A percentile compares a stretch with the other conserved stretches of the same genome.
Conservation (phyloP, 495 filamentous ascomycete genomes). For the Sabuloglossum arenarium region DNA sequence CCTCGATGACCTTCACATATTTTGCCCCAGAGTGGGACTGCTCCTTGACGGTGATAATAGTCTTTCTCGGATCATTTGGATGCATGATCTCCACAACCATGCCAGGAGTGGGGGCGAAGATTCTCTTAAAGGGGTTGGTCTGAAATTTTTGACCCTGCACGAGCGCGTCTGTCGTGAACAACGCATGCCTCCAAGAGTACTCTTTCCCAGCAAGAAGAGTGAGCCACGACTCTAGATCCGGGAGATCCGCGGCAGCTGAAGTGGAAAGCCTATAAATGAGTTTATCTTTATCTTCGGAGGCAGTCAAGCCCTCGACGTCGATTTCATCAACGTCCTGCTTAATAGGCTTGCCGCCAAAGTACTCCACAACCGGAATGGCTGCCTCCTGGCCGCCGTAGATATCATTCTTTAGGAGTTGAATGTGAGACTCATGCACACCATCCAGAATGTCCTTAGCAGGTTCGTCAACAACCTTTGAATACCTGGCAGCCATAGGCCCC, state of each 20-base stretch:
- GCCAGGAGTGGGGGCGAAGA: constrained; percentile 67
- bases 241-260: constrained; percentile 45
- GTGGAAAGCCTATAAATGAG: constrained; percentile 60
- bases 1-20: constrained; percentile 67
- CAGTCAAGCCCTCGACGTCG: constrained; percentile 63
- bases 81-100: constrained; percentile 73
- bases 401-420: constrained; percentile 54
- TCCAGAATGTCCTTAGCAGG: constrained; percentile 87
- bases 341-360: constrained; percentile 73
- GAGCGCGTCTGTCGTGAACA: constrained; percentile 89
- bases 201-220: constrained; percentile 65
- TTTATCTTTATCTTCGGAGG: constrained; percentile 53
- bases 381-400: constrained; percentile 53
- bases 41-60: constrained; percentile 59
- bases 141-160: constrained; percentile 93
- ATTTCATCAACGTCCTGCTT: constrained; percentile 26
- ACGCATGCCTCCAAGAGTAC: constrained; percentile 84
- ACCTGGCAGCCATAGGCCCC: constrained; percentile 81
- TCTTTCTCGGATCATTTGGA: constrained; percentile 58
- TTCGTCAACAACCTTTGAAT: constrained; percentile 74
- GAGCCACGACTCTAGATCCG: constrained; percentile 66
- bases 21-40: constrained; percentile 35
- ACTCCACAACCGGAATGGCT: constrained; percentile 69
- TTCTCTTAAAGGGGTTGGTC: constrained; percentile 81
- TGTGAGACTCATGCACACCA: constrained; percentile 71